Evolutionary conservation across 345 rosid species (phyloP), one percentile per base, ranked within the genome.

Genomic region (Passiflora organensis): DNA sequence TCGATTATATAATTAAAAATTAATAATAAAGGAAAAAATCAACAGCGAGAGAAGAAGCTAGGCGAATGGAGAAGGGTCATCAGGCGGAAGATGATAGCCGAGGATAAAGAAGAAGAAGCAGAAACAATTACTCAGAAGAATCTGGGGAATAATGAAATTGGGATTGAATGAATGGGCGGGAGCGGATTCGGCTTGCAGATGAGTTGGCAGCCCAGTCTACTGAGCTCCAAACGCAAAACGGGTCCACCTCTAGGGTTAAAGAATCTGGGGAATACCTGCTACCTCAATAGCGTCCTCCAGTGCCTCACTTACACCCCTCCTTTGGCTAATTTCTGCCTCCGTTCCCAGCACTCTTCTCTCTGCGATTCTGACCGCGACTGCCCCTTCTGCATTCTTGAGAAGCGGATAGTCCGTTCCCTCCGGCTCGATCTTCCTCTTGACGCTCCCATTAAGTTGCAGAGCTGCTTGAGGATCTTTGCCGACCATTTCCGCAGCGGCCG

Each of bases 241-340:
- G 84, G 91, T 8, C 88, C 90, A 32, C 99, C 99, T 12, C 59
- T 94, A 79, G 97, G 99, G 73, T 74, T 94, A 53, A 76, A 66
- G 51, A 94, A 94, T 68, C 97, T 94, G 72, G 96, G 99, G 72
- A 94, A 94, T 76, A 76, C 96, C 28, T 94, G 99, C 55, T 94
- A 94, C 68, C 88, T 94, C 65, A 94, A 94, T 75, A 83, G 95
- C 80, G 99, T 78, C 65, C 77, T 78, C 34, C 79, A 87, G 78
- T 87, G 99, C 57, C 99, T 94, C 63, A 94, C 99, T 54, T 85
- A 85, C 77, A 89, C 99, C 50, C 96, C 99, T 59, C 99, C 99
- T 16, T 80, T 94, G 44, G 99, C 99, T 56, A 87, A 94, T 82
- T 89, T 89, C 76, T 94, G 99, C 67, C 97, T 94, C 59, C 58